These are phyloP conservation scores for Phytophthora chlamydospora DNA, from an alignment of 352 stramenopile genomes.

Conservation along the genomic window DNA sequence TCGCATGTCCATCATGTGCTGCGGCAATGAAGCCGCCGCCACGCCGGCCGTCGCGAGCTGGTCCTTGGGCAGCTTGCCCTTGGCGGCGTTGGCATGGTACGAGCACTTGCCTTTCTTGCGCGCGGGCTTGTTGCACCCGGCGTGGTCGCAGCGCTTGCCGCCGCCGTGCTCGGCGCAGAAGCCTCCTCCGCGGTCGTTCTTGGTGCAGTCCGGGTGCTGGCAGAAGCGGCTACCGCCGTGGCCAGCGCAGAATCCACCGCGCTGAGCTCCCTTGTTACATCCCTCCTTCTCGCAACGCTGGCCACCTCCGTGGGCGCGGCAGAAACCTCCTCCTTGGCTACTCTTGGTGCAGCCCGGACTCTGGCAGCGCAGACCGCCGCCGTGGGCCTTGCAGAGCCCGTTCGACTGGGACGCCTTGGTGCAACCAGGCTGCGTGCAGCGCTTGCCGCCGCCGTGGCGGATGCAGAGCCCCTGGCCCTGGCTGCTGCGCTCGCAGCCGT, in stretches of 20 bases:
- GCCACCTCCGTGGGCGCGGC: constrained; percentile 80
- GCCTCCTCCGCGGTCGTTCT: constrained; percentile 86
- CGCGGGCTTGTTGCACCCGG: constrained; percentile 81
- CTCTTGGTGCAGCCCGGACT: constrained; percentile 82
- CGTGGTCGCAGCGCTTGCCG: constrained; percentile 80
- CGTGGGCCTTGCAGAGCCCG: constrained; percentile 86
- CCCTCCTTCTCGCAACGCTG: constrained; percentile 85
- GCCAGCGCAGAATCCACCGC: constrained; percentile 78
- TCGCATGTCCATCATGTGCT: constrained; percentile 86
- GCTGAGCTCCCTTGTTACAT: constrained; percentile 85
- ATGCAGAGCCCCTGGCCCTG: constrained; percentile 87
- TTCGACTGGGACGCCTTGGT: constrained; percentile 87
- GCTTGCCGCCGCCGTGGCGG: constrained; percentile 83
- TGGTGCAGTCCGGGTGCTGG: constrained; percentile 86
- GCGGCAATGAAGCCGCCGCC: constrained; percentile 31
- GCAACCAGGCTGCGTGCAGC: constrained; percentile 78
- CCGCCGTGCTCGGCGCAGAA: constrained; percentile 89
- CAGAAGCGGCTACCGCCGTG: constrained; percentile 87
- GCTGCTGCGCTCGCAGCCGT: constrained; percentile 80
- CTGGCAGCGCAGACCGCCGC: constrained; percentile 79
- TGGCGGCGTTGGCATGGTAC: constrained; percentile 80
- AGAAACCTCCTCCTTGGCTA: constrained; percentile 84
- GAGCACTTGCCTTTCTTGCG: constrained; percentile 90
- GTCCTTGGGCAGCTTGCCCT: constrained; percentile 71
- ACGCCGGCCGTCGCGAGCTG: constrained; percentile 28